Conservation (phyloP, 2,329 filamentous ascomycete species). For the Aspergillus sp. region DNA sequence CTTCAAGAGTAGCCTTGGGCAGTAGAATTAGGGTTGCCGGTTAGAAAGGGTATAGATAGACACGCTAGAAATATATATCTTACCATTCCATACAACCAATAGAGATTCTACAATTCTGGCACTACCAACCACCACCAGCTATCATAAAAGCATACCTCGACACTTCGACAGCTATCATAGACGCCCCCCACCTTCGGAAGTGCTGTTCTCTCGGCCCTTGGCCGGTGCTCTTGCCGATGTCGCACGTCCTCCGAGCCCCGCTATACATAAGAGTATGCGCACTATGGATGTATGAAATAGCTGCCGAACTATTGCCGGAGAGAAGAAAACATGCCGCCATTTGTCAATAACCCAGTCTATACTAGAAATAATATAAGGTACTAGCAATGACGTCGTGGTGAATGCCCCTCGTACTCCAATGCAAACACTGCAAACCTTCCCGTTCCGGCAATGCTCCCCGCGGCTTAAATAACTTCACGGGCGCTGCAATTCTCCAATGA, state of each 20-base stretch:
- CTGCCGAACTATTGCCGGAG: no score
- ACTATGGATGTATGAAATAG: no score
- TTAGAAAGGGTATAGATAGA: not conserved
- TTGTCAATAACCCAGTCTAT: not conserved
- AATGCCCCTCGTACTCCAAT: not conserved
- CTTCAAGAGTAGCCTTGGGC: constrained; percentile 8
- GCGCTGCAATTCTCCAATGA: not conserved
- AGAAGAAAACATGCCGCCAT: no score
- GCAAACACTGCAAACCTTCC: constrained; percentile 18
- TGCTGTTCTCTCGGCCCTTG: no score
- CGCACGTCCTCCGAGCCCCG: no score
- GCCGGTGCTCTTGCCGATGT: no score
- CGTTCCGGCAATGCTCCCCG: constrained; percentile 5
- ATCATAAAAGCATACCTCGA: no score
- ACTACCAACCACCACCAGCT: no score
- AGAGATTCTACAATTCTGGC: no score
- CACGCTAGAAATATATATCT: not conserved
- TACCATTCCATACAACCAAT: not conserved
- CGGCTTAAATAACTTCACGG: constrained; percentile 7
- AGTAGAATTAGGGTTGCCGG: not conserved
- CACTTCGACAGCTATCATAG: no score
- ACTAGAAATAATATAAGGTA: not conserved
- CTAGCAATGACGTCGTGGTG: not conserved
- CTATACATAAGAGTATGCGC: no score
- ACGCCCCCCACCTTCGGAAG: no score